phyloP scores from a whole-genome alignment of 164 flowering plant genomes.

The Hamamelis virginiana region DNA sequence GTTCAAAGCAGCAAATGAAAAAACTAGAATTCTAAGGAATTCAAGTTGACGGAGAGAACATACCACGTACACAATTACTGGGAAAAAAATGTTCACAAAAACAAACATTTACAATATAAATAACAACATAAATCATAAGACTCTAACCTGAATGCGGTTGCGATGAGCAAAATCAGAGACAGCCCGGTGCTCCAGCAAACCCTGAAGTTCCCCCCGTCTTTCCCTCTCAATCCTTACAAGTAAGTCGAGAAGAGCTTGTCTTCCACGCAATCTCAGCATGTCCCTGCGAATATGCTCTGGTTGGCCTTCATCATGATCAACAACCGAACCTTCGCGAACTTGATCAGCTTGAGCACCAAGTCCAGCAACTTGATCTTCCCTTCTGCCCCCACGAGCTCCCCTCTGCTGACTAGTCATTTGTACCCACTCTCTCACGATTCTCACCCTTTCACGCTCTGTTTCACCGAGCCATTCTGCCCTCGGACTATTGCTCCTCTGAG shows the following conservation, averaged over 20 bases:
- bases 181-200: conserved; percentile 67
- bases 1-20: not conserved
- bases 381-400: conserved; percentile 46
- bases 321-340: conserved; percentile 36
- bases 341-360: conserved; percentile 33
- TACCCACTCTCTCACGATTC: conserved; percentile 75
- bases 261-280: conserved; percentile 66
- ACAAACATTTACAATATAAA: not conserved
- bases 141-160: conserved; percentile 71
- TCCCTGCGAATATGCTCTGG: conserved; percentile 68
- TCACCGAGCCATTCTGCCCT: conserved; percentile 82
- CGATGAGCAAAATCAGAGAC: conserved; percentile 88
- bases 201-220: conserved; percentile 71
- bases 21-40: not conserved
- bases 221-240: conserved; percentile 72
- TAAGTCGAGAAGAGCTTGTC: conserved; percentile 72
- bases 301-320: conserved; percentile 57
- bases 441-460: conserved; percentile 73
- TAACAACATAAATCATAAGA: not conserved
- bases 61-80: not conserved
- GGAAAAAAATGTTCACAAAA: not conserved
- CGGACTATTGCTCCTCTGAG: conserved; percentile 38
- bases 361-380: conserved; percentile 42
- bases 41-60: conserved; percentile 1
- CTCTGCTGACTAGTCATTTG: conserved; percentile 81